Percentiles rank a stretch among this genome's conserved stretches.
phyloP scores from a whole-genome alignment of 2,329 filamentous ascomycete species.

The Penicillium brevicompactum region DNA sequence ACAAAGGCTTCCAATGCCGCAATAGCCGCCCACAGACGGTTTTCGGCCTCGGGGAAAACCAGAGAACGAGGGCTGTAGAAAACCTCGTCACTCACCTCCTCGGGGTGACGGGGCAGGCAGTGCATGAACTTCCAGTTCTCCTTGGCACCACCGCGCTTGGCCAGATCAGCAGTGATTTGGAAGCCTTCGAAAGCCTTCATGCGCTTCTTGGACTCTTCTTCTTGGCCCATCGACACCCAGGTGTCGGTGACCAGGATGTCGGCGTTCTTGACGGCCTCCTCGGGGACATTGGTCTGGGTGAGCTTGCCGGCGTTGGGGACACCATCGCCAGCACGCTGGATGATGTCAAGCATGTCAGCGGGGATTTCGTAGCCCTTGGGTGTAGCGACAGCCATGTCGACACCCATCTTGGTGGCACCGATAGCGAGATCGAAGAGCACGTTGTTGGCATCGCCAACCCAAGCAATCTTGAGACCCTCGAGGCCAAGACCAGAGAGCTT shows the following conservation, averaged over 20 bases:
- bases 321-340: constrained; percentile 63
- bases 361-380: constrained; percentile 85
- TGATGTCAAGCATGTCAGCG: constrained; percentile 69
- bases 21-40: constrained; percentile 89
- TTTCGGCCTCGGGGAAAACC: constrained; percentile 93
- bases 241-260: constrained; percentile 95
- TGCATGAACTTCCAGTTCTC: constrained; percentile 97
- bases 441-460: constrained; percentile 97
- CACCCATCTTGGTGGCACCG: constrained; percentile 81
- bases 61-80: constrained; percentile 85
- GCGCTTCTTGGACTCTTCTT: constrained; percentile 76
- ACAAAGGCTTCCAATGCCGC: constrained; percentile 86
- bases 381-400: constrained; percentile 83
- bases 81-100: constrained; percentile 93
- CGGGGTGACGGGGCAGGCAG: constrained; percentile 85
- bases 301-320: constrained; percentile 66
- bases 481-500: constrained; percentile 62
- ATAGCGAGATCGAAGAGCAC: constrained; percentile 93
- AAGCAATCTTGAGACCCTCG: constrained; percentile 85
- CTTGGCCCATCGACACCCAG: constrained; percentile 98
- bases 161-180: constrained; percentile 86
- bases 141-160: constrained; percentile 81
- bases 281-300: constrained; percentile 74
- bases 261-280: constrained; percentile 81
- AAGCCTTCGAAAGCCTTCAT: constrained; percentile 84